Percentiles rank a stretch among this genome's conserved stretches.
Conservation (phyloP, 106 monocot genomes). For the Dioscorea alata region DNA sequence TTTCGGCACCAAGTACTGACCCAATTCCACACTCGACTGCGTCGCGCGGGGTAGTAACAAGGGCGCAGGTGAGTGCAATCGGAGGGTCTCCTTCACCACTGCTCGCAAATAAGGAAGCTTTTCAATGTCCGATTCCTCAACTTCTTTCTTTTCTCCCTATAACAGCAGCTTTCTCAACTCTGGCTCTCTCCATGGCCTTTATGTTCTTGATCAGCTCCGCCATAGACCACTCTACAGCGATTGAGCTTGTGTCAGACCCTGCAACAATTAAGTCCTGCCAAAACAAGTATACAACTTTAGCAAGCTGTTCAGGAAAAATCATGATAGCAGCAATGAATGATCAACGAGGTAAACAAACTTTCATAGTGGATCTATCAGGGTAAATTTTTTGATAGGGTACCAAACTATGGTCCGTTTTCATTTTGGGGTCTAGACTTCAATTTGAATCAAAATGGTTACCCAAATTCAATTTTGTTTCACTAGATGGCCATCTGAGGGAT, state of each 20-base stretch:
- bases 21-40: not conserved
- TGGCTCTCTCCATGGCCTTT: not conserved
- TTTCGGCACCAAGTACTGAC: slow-evolving; percentile 12
- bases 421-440: too few relatives aligned
- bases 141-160: not conserved
- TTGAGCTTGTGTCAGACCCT: slow-evolving; percentile 3
- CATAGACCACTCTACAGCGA: slow-evolving; percentile 8
- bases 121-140: slow-evolving; percentile 10
- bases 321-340: too few relatives aligned
- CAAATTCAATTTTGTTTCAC: too few relatives aligned
- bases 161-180: not conserved
- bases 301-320: too few relatives aligned
- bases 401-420: too few relatives aligned
- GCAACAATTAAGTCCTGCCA: slow-evolving; percentile 3
- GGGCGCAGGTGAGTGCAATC: slow-evolving; percentile 20
- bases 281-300: too few relatives aligned
- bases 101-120: slow-evolving; percentile 22
- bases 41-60: slow-evolving; percentile 15
- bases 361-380: too few relatives aligned
- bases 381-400: too few relatives aligned
- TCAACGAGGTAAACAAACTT: too few relatives aligned
- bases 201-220: slow-evolving; percentile 1
- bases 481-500: too few relatives aligned
- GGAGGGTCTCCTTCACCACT: slow-evolving; percentile 22
- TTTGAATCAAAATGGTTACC: too few relatives aligned